Conservation (phyloP, 1,139 yeast species). For the Zhuliangozyma parablackwelliae region DNA sequence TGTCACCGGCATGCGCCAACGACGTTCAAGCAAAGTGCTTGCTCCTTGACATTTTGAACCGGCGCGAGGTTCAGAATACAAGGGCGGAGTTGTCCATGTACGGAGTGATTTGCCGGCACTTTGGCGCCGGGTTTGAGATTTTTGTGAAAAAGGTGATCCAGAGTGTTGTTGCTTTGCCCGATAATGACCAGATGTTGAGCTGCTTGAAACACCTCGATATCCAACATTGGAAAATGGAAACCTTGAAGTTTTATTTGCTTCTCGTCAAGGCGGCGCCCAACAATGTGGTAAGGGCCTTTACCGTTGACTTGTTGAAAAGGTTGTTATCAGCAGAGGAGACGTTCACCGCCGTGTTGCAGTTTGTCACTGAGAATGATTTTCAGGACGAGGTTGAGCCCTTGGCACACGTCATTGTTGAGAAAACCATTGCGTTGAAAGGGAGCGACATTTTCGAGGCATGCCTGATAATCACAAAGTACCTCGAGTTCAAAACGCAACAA, state of each 20-base stretch:
- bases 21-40: slow-evolving; percentile 12
- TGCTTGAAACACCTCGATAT: slow-evolving; percentile 18
- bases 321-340: neutral
- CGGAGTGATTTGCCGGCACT: slow-evolving; percentile 22
- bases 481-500: slow-evolving; percentile 4
- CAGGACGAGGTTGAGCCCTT: slow-evolving; percentile 5
- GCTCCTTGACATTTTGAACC: slow-evolving; percentile 17
- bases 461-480: slow-evolving; percentile 10
- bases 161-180: slow-evolving; percentile 24
- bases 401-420: slow-evolving; percentile 3
- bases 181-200: slow-evolving; percentile 23
- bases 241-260: slow-evolving; percentile 27
- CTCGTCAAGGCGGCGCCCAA: slow-evolving; percentile 36
- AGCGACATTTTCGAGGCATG: slow-evolving; percentile 1
- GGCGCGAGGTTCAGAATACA: slow-evolving; percentile 12
- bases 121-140: slow-evolving; percentile 18
- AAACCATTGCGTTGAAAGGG: neutral
- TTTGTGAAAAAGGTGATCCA: slow-evolving; percentile 34
- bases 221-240: slow-evolving; percentile 25
- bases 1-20: slow-evolving; percentile 8
- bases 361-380: slow-evolving; percentile 9
- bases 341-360: slow-evolving; percentile 5
- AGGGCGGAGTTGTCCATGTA: slow-evolving; percentile 19
- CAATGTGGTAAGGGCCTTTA: slow-evolving; percentile 20
- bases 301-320: slow-evolving; percentile 3